Evolutionary conservation across 163 green algal species (phyloP), one percentile per base, ranked within the genome.

Genomic region (Scenedesmus sp.): DNA sequence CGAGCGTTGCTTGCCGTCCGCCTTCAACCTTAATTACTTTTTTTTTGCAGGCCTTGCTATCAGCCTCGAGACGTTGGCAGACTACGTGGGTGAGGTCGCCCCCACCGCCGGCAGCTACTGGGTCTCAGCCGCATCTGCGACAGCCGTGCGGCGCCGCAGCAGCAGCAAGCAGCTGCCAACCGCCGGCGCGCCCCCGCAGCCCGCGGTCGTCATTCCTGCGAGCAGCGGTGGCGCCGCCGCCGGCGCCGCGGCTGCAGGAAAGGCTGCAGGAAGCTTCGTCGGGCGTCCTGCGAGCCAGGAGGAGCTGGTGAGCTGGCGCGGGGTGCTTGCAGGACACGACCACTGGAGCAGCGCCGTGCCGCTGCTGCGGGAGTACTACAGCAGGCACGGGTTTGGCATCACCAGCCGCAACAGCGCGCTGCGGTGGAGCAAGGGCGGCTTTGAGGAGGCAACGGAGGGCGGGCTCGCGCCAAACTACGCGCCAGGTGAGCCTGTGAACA

Each of bases 401-500:
- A 96, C 94, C 18, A 93, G 80, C 5, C 85, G 94, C 35, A 95
- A 94, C 88, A 83, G 88, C 30, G 83, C 93, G 2, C 90, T 96
- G 9, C 92, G 94, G 81, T 97, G 93, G 93, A 94, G 65, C 83
- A 97, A 95, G 90, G 94, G 94, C 30, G 92, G 91, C 0, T 93
- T 96, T 56, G 94, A 95, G 70, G 94, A 96, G 86, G 93, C 89
- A 33, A 42, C 46, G 1, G 92, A 95, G 43, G 86, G 78, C 9
- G 35, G 68, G 3, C 56, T 81, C 3, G 42, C 85, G 5, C 43
- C 61, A n/a, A 56, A 82, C 65, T 76, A 76, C 65, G 30, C 40
- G 30, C 65, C 65, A 20, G 65, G 65, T 76, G 65, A 18, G n/a
- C 83, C n/a, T 46, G 44, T 56, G 49, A 12, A 56, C 49, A 56